Conservation (phyloP, 768 basidiomycete species). For the Mycena filopes region DNA sequence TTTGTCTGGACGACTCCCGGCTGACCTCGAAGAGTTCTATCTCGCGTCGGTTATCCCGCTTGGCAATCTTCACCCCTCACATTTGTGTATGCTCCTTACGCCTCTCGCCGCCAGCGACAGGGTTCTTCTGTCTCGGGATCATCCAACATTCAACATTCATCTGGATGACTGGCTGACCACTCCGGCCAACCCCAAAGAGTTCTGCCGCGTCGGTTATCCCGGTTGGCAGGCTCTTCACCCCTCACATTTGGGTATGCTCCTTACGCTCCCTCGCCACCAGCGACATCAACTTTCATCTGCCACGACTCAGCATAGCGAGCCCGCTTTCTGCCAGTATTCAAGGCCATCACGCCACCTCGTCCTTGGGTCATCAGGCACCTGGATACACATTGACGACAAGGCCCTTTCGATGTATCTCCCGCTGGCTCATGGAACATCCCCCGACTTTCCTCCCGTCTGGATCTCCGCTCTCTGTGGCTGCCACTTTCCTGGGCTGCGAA, state of each 20-base stretch:
- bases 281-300: not conserved
- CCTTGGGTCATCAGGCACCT: constrained; percentile 3
- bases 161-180: too few species aligned
- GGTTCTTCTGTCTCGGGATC: too few species aligned
- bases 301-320: not conserved
- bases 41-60: not conserved
- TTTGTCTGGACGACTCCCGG: too few species aligned
- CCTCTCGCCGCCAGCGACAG: not conserved
- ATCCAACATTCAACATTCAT: too few species aligned
- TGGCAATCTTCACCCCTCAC: not conserved
- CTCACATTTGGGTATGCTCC: not conserved
- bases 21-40: too few species aligned
- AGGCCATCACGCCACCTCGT: constrained; percentile 31
- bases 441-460: constrained; percentile 27
- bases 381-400: constrained; percentile 38
- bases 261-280: not conserved
- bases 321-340: constrained; percentile 24
- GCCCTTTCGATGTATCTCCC: constrained; percentile 28
- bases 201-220: constrained; percentile 5
- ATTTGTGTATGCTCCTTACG: not conserved
- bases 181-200: too few species aligned
- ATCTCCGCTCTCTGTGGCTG: constrained; percentile 7
- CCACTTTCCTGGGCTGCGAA: not conserved
- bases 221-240: not conserved
- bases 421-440: constrained; percentile 24